These are phyloP conservation scores for Trichophyton equinum DNA, from an alignment of 2,329 filamentous ascomycete genomes.

Conservation along the genomic window DNA sequence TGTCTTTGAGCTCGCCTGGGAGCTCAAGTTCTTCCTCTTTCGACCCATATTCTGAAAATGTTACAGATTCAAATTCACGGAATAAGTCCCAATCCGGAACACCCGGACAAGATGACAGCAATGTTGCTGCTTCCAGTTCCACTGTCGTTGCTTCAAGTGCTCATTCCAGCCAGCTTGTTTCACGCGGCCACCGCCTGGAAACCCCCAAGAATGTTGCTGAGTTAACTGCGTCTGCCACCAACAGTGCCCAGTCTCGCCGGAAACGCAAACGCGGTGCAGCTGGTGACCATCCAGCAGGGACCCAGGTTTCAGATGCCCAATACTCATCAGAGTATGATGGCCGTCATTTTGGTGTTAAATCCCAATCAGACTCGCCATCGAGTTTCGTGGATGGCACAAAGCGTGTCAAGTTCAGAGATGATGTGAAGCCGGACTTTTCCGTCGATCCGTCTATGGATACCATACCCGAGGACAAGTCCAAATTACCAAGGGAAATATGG, in stretches of 20 bases:
- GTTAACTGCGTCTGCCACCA: background rate
- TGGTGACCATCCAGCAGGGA: background rate
- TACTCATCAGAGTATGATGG: slow-evolving; percentile 4
- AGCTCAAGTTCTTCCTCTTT: slow-evolving; percentile 15
- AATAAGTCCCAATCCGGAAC: background rate
- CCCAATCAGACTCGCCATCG: background rate
- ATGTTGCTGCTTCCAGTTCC: background rate
- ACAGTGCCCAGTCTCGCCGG: background rate
- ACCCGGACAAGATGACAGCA: background rate
- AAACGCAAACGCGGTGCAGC: slow-evolving; percentile 1
- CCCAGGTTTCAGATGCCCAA: background rate
- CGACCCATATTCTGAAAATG: slow-evolving; percentile 13
- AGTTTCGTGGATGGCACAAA: slow-evolving; percentile 11
- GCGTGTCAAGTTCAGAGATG: slow-evolving; percentile 13
- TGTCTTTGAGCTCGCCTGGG: slow-evolving; percentile 7
- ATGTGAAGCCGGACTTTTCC: slow-evolving; percentile 6
- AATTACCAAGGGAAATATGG: slow-evolving; percentile 53
- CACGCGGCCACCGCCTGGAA: background rate
- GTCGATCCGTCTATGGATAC: background rate
- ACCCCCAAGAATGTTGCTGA: background rate
- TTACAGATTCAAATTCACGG: slow-evolving; percentile 5
- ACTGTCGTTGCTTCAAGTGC: background rate
- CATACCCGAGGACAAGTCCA: slow-evolving; percentile 16
- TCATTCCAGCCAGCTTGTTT: background rate
- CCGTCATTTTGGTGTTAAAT: slow-evolving; percentile 1